Conservation (phyloP, 768 basidiomycete genomes). For the Serendipita sp. region DNA sequence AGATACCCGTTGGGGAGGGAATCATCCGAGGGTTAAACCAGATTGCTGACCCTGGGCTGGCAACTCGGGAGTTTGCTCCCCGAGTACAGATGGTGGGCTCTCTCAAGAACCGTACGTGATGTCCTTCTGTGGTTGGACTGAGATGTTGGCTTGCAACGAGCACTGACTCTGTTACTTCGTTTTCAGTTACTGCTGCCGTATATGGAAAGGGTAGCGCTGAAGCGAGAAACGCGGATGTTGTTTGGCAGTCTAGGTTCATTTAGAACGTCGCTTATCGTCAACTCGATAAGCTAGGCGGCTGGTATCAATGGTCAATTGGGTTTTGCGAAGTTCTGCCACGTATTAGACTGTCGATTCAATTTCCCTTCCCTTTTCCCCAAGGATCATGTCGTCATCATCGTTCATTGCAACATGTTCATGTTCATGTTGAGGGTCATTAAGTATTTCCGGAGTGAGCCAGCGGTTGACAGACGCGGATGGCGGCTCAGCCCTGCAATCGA, state of each 20-base stretch:
- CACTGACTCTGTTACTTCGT: background rate
- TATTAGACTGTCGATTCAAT: too few relatives aligned
- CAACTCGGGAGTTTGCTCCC: background rate
- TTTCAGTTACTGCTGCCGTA: background rate
- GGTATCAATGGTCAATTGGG: too few relatives aligned
- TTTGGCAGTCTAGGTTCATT: constrained; percentile 1
- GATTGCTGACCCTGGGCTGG: background rate
- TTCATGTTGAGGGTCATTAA: too few relatives aligned
- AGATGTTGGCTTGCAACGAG: background rate
- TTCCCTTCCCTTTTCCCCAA: too few relatives aligned
- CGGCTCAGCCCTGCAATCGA: too few relatives aligned
- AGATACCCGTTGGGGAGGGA: background rate
- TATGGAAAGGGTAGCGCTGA: background rate
- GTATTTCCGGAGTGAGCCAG: too few relatives aligned
- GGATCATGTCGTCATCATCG: too few relatives aligned
- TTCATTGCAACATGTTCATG: too few relatives aligned
- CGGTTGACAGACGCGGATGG: too few relatives aligned
- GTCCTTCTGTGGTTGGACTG: too few relatives aligned
- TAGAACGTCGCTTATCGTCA: background rate
- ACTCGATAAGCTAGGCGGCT: background rate
- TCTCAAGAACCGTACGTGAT: background rate
- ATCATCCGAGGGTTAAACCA: background rate
- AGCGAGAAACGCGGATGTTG: constrained; percentile 1
- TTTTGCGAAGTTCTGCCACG: too few relatives aligned
- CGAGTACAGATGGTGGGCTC: constrained; percentile 1